These are phyloP conservation scores for Monosporascus sp. DNA, from an alignment of 2,329 filamentous ascomycete species.

Conservation along the genomic window DNA sequence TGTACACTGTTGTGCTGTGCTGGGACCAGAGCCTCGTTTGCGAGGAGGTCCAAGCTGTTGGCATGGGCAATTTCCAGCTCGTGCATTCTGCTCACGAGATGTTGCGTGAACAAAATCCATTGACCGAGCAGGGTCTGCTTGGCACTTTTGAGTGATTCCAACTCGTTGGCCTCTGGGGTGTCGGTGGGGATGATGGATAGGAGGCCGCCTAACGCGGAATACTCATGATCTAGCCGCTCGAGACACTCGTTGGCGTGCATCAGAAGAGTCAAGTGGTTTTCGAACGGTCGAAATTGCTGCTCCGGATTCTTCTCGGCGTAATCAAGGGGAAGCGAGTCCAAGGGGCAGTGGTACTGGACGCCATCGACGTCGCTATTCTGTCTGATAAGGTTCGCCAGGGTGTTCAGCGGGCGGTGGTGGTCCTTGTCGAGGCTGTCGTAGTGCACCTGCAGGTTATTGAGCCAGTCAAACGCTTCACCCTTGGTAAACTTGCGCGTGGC, in stretches of 20 bases:
- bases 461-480: slow-evolving; percentile 52
- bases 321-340: slow-evolving; percentile 26
- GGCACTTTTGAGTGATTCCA: slow-evolving; percentile 33
- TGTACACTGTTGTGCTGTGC: slow-evolving; percentile 46
- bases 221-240: slow-evolving; percentile 56
- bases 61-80: slow-evolving; percentile 51
- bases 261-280: slow-evolving; percentile 44
- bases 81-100: slow-evolving; percentile 49
- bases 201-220: slow-evolving; percentile 49
- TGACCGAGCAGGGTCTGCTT: slow-evolving; percentile 52
- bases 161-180: slow-evolving; percentile 26
- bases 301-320: slow-evolving; percentile 11
- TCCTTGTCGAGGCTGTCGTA: slow-evolving; percentile 44
- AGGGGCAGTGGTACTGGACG: slow-evolving; percentile 41
- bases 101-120: slow-evolving; percentile 49
- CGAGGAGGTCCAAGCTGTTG: slow-evolving; percentile 45
- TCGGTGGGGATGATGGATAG: slow-evolving; percentile 47
- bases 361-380: slow-evolving; percentile 36
- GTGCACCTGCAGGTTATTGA: slow-evolving; percentile 43
- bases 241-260: slow-evolving; percentile 56
- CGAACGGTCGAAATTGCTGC: slow-evolving; percentile 31
- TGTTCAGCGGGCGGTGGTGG: slow-evolving; percentile 42
- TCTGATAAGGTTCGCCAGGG: slow-evolving; percentile 41
- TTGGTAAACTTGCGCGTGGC: slow-evolving; percentile 28
- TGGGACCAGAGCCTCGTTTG: slow-evolving; percentile 45